Evolutionary conservation across 805 yeast species (phyloP).

Genomic region (Priceomyces fermenticarens): DNA sequence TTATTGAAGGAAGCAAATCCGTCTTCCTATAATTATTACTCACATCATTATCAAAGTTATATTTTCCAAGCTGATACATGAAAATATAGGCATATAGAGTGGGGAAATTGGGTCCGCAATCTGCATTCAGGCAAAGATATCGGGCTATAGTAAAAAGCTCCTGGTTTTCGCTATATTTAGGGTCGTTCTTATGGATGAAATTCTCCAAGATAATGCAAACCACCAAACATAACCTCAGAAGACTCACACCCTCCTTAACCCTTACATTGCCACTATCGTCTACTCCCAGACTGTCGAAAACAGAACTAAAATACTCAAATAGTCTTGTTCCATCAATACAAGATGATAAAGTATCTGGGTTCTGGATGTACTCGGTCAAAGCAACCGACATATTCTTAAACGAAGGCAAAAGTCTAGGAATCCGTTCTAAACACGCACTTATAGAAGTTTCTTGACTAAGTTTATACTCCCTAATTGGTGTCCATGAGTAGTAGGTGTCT

Average conservation of each 20-base stretch:
- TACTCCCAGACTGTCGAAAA: background rate
- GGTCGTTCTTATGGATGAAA: background rate
- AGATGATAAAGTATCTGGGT: background rate
- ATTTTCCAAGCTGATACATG: background rate
- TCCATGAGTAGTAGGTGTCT: background rate
- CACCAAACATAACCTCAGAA: background rate
- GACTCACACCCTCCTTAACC: background rate
- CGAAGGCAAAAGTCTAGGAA: background rate
- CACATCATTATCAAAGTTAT: background rate
- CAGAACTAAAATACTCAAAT: slow-evolving; percentile 1
- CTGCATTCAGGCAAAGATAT: background rate
- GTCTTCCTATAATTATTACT: background rate
- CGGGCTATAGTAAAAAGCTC: background rate
- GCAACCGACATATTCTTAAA: background rate
- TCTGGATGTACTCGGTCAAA: background rate
- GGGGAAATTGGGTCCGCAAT: background rate
- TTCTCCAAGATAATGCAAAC: background rate
- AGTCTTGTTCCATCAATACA: background rate
- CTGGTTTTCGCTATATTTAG: background rate
- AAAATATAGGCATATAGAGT: background rate
- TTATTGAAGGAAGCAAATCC: background rate
- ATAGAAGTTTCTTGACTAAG: background rate
- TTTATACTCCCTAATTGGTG: background rate
- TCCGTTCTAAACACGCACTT: background rate
- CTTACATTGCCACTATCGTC: background rate